A percentile compares a stretch with the other conserved stretches of the same genome.
These are phyloP conservation scores for Kalmanozyma brasiliensis DNA, from an alignment of 1,284 basidiomycete species.

Conservation along the genomic window DNA sequence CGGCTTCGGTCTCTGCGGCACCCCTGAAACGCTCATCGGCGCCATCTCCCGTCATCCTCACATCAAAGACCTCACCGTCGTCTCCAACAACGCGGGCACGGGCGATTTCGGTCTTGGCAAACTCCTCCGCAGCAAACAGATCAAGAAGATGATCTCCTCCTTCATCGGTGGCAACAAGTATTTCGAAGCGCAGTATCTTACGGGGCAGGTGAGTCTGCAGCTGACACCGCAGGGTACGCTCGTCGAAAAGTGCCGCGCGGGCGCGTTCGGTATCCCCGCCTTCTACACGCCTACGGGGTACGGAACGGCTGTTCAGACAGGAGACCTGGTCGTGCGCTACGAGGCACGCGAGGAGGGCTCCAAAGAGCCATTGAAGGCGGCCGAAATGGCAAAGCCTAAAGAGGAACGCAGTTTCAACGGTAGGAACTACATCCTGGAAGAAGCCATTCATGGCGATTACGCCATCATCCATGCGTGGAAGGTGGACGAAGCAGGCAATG, in stretches of 20 bases:
- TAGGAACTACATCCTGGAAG: slow-evolving; percentile 85
- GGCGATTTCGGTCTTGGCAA: slow-evolving; percentile 62
- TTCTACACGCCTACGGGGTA: slow-evolving; percentile 92
- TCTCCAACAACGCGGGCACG: slow-evolving; percentile 66
- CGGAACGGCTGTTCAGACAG: slow-evolving; percentile 69
- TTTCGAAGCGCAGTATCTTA: slow-evolving; percentile 63
- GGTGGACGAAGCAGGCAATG: slow-evolving; percentile 78
- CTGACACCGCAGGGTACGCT: slow-evolving; percentile 73
- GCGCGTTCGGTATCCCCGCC: slow-evolving; percentile 92
- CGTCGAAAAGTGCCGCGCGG: slow-evolving; percentile 88
- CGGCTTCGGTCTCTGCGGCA: slow-evolving; percentile 66
- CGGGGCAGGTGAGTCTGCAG: slow-evolving; percentile 61
- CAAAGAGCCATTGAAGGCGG: slow-evolving; percentile 53
- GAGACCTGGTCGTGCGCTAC: slow-evolving; percentile 69
- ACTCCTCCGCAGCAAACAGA: slow-evolving; percentile 54
- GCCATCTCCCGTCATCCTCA: slow-evolving; percentile 52
- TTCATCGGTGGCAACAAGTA: slow-evolving; percentile 66
- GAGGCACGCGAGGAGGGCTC: slow-evolving; percentile 31
- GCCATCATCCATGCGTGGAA: slow-evolving; percentile 95
- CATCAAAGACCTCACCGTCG: slow-evolving; percentile 60
- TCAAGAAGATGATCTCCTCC: slow-evolving; percentile 61
- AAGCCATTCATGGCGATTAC: slow-evolving; percentile 84
- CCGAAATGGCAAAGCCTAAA: slow-evolving; percentile 71
- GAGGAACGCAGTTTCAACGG: slow-evolving; percentile 84
- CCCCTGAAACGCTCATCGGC: slow-evolving; percentile 64